These are phyloP conservation scores for Musa balbisiana DNA, from an alignment of 202 grass and related monocot species.

Conservation along the genomic window DNA sequence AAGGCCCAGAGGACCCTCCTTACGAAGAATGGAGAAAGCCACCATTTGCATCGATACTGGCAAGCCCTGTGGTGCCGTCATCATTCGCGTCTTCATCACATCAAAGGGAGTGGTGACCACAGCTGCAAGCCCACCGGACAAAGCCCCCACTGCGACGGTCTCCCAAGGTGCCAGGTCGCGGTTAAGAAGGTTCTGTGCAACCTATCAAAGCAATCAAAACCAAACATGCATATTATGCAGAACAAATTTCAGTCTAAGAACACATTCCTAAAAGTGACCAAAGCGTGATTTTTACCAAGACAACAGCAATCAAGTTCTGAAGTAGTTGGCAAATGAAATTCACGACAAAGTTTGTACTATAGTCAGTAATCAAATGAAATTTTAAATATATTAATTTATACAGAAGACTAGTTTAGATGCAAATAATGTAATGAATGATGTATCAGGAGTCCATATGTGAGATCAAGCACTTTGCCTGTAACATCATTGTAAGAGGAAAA, in stretches of 20 bases:
- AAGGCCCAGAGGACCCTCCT: conserved; percentile 69
- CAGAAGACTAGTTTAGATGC: no score
- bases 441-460: no score
- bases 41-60: conserved; percentile 85
- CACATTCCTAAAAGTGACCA: no score
- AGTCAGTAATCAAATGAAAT: no score
- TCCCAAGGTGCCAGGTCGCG: conserved; percentile 91
- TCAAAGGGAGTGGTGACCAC: conserved; percentile 93
- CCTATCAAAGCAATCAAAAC: conserved; percentile 34
- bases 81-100: conserved; percentile 95
- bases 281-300: no score
- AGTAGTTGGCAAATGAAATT: not conserved
- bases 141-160: conserved; percentile 63
- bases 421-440: no score
- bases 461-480: no score
- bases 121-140: conserved; percentile 85
- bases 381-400: no score
- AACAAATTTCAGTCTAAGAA: not conserved
- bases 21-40: conserved; percentile 69
- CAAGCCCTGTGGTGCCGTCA: conserved; percentile 75
- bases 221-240: conserved; percentile 13
- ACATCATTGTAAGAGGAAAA: no score
- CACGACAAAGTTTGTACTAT: not conserved
- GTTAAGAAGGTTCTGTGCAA: conserved; percentile 51
- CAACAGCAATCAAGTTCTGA: not conserved